Evolutionary conservation across 805 yeast genomes (phyloP).

Genomic region (Yarrowia porcina): DNA sequence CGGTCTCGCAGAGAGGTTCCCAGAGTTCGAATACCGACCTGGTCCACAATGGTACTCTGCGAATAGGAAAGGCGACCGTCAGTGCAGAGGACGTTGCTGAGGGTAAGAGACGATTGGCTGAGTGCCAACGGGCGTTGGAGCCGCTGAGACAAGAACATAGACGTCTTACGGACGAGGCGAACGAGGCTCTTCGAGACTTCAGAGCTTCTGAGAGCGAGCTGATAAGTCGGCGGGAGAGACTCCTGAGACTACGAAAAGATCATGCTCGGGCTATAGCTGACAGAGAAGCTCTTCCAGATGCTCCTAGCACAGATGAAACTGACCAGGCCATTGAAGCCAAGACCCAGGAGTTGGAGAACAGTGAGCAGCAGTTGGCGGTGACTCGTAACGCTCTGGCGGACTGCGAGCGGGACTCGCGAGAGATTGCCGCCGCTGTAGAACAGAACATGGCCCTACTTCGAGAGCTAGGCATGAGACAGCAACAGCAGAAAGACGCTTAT

Average conservation of each 20-base stretch:
- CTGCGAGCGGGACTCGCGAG: background rate
- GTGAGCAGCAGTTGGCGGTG: background rate
- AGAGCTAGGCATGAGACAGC: background rate
- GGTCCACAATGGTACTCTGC: background rate
- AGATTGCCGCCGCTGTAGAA: background rate
- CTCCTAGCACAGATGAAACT: constrained; percentile 2
- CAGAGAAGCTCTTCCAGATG: background rate
- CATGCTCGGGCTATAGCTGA: background rate
- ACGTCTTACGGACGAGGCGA: background rate
- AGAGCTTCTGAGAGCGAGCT: background rate
- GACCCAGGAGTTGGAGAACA: background rate
- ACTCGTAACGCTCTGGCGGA: background rate
- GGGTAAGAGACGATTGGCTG: background rate
- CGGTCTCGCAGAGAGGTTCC: background rate
- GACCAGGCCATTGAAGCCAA: background rate
- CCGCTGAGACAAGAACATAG: background rate
- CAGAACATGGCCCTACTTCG: too few relatives aligned
- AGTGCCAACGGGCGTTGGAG: background rate
- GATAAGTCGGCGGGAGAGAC: too few relatives aligned
- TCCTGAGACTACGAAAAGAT: background rate
- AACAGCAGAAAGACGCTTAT: background rate
- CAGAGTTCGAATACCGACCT: too few relatives aligned
- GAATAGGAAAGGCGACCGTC: background rate
- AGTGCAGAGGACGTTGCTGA: background rate
- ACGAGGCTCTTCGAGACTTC: background rate